Evolutionary conservation across 208 protist species (phyloP).

Genomic region (Leishmania tarentolae): DNA sequence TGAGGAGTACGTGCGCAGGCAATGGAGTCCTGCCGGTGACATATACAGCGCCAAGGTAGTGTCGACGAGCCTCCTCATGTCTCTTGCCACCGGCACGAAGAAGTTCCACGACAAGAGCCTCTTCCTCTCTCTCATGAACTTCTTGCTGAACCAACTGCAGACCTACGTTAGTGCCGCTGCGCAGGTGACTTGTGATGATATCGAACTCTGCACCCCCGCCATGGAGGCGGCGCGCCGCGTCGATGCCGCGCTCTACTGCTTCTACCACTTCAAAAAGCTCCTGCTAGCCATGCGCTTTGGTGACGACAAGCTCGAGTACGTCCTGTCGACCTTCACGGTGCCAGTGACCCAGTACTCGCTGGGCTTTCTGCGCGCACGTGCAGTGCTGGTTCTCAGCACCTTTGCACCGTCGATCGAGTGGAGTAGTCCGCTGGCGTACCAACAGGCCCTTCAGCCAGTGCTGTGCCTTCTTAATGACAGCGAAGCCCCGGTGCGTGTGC

Average conservation of each 20-base stretch:
- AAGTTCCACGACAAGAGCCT: constrained; percentile 70
- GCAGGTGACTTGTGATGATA: constrained; percentile 35
- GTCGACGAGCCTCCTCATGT: constrained; percentile 70
- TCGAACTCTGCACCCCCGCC: constrained; percentile 26
- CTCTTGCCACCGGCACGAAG: constrained; percentile 54
- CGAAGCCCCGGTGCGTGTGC: constrained; percentile 85
- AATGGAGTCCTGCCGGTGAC: constrained; percentile 76
- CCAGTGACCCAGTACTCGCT: constrained; percentile 71
- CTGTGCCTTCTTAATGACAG: constrained; percentile 82
- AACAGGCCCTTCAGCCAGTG: constrained; percentile 55
- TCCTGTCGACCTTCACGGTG: constrained; percentile 73
- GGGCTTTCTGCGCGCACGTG: constrained; percentile 84
- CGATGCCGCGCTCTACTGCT: constrained; percentile 71
- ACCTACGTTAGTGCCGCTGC: constrained; percentile 35
- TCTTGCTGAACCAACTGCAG: constrained; percentile 74
- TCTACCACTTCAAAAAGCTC: constrained; percentile 76
- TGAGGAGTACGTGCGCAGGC: constrained; percentile 91
- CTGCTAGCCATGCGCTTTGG: constrained; percentile 53
- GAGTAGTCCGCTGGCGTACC: constrained; percentile 64
- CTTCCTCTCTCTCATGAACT: constrained; percentile 66
- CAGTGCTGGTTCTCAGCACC: constrained; percentile 72
- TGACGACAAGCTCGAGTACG: constrained; percentile 81
- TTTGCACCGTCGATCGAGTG: constrained; percentile 74
- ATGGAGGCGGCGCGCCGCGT: constrained; percentile 67
- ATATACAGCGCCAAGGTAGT: constrained; percentile 84